These are phyloP conservation scores for Fusarium acutatum DNA, from an alignment of 2,329 filamentous ascomycete genomes.

Conservation along the genomic window DNA sequence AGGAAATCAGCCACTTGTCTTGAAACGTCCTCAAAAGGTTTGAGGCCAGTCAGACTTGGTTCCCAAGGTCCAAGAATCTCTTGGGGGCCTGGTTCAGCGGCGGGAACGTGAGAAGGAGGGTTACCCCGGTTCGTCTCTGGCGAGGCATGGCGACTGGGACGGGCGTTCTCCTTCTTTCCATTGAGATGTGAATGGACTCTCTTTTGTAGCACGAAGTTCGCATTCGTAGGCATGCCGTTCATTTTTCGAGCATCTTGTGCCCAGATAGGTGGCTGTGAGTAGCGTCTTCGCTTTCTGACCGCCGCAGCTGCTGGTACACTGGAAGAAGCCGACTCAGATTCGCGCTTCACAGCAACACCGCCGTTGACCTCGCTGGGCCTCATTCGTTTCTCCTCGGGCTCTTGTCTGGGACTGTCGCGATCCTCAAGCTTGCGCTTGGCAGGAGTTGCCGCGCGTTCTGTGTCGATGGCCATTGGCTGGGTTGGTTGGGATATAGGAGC, in stretches of 20 bases:
- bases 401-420: conserved; percentile 57
- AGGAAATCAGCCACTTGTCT: conserved; percentile 83
- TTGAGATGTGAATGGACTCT: conserved; percentile 45
- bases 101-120: conserved; percentile 30
- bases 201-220: conserved; percentile 43
- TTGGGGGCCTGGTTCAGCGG: conserved; percentile 43
- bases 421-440: conserved; percentile 53
- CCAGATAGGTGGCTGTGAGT: conserved; percentile 57
- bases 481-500: conserved; percentile 38
- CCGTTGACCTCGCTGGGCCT: conserved; percentile 62
- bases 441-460: conserved; percentile 47
- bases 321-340: conserved; percentile 42
- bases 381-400: conserved; percentile 58
- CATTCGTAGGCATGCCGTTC: conserved; percentile 48
- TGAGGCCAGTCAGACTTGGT: conserved; percentile 72
- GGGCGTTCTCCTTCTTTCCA: conserved; percentile 50
- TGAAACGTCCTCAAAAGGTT: conserved; percentile 78
- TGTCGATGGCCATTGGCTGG: conserved; percentile 43
- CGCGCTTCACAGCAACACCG: conserved; percentile 29
- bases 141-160: conserved; percentile 54
- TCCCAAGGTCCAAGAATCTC: conserved; percentile 68
- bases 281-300: conserved; percentile 52
- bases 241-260: conserved; percentile 52
- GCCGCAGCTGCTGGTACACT: conserved; percentile 46
- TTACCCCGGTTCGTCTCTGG: conserved; percentile 35